Evolutionary conservation across 2,329 filamentous ascomycete genomes (phyloP), one percentile per base, ranked within the genome.

Genomic region (Fusarium tupiense): DNA sequence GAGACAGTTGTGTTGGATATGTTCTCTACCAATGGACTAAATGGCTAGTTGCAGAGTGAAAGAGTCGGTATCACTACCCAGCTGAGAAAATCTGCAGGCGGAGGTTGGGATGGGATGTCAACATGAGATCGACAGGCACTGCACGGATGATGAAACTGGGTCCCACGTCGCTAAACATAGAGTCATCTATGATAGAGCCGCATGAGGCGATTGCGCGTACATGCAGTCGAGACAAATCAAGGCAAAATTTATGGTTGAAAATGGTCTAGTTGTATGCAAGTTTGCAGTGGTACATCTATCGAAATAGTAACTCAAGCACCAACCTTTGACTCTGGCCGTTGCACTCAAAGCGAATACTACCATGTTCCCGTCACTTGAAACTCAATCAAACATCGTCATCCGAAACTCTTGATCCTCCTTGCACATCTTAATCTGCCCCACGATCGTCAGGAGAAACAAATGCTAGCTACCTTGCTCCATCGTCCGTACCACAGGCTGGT

Each of bases 381-480:
- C n/a, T 26, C 29, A 46, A 24, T 58, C 29, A 40, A n/a, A 8
- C 40, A 54, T 14, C 56, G 20, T 69, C 64, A 41, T 52, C 24
- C n/a, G n/a, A n/a, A n/a, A n/a, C n/a, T n/a, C n/a, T 64, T 64
- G 52, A 29, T 47, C 35, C 53, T 46, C 53, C 31, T 58, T 56
- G 69, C 69, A 54, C 71, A 74, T 73, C 66, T 37, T 12, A 74
- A 73, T 73, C 71, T 67, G 58, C 71, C 67, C 61, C 71, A 59
- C 49, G 71, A 71, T 73, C 66, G 44, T 60, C 71, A 73, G 71
- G 71, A 74, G 71, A 73, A 31, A 24, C 58, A 33, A 33, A 49
- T 41, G 8, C 64, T 41, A 56, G 14, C 33, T 33, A 33, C 31
- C 31, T 33, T 31, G 4, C 31, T 31, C 31, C 31, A 12, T 31